Evolutionary conservation across 768 basidiomycete genomes (phyloP).

Genomic region (Boletellus sp.): DNA sequence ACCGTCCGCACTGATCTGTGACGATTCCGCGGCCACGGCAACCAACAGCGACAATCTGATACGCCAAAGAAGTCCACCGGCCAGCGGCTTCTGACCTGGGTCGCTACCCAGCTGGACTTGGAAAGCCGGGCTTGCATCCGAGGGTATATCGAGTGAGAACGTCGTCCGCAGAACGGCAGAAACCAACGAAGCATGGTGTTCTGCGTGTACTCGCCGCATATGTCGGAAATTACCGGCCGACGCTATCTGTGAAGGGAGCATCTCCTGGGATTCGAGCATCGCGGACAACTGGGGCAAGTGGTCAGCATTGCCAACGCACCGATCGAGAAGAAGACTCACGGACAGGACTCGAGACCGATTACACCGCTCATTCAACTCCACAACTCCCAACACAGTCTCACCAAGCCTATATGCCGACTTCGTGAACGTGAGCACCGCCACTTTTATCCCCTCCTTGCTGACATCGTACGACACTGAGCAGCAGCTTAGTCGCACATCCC

Average conservation of each 20-base stretch:
- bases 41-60: constrained; percentile 85
- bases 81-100: constrained; percentile 14
- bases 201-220: constrained; percentile 76
- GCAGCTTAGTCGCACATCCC: not conserved
- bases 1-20: constrained; percentile 46
- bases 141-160: constrained; percentile 89
- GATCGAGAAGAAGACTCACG: constrained; percentile 40
- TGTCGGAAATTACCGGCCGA: constrained; percentile 46
- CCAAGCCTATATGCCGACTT: constrained; percentile 91
- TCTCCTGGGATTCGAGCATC: constrained; percentile 86
- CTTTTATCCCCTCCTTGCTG: constrained; percentile 84
- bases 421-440: constrained; percentile 88
- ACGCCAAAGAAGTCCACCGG: constrained; percentile 88
- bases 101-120: constrained; percentile 55
- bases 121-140: constrained; percentile 88
- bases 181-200: constrained; percentile 77
- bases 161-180: constrained; percentile 70
- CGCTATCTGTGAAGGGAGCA: constrained; percentile 59
- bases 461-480: constrained; percentile 89
- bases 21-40: constrained; percentile 51
- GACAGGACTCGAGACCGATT: constrained; percentile 76
- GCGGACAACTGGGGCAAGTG: constrained; percentile 67
- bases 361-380: constrained; percentile 77
- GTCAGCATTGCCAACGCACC: not conserved
- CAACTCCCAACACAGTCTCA: constrained; percentile 86